Evolutionary conservation across 345 rosid genomes (phyloP).

Genomic region (Punica granatum): DNA sequence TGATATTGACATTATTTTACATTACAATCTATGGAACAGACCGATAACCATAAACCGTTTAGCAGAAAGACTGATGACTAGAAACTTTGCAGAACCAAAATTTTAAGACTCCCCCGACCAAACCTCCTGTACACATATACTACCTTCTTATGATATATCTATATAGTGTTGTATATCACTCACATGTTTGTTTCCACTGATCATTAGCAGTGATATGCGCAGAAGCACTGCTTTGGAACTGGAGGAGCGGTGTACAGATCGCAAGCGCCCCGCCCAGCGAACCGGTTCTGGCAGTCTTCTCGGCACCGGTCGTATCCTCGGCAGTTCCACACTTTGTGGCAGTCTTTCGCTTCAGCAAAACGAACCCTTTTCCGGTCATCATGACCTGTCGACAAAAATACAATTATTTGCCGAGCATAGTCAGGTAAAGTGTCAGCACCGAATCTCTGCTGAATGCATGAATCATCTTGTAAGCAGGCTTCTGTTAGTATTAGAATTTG

Average conservation of each 20-base stretch:
- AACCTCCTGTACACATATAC: too few species aligned
- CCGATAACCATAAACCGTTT: not conserved
- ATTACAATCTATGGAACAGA: too few species aligned
- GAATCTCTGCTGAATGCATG: too few species aligned
- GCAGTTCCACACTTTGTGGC: constrained; percentile 33
- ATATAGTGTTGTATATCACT: too few species aligned
- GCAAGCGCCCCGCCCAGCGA: constrained; percentile 23
- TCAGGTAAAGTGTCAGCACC: too few species aligned
- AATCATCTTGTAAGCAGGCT: too few species aligned
- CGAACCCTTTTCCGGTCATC: constrained; percentile 6
- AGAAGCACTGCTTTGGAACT: constrained; percentile 33
- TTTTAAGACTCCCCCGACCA: too few species aligned
- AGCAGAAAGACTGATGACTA: not conserved
- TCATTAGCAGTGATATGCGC: constrained; percentile 23
- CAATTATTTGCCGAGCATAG: too few species aligned
- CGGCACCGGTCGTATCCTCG: constrained; percentile 23
- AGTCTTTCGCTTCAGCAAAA: constrained; percentile 20
- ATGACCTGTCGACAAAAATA: not conserved
- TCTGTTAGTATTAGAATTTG: too few species aligned
- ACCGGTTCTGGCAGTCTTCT: constrained; percentile 22
- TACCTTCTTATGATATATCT: too few species aligned
- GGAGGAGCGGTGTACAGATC: constrained; percentile 24
- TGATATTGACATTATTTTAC: too few species aligned
- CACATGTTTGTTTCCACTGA: not conserved
- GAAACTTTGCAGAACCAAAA: too few species aligned